Percentiles rank a stretch among this genome's conserved stretches.
Conservation (phyloP, 108 stramenopile species). For the Fragilariopsis cylindrus region DNA sequence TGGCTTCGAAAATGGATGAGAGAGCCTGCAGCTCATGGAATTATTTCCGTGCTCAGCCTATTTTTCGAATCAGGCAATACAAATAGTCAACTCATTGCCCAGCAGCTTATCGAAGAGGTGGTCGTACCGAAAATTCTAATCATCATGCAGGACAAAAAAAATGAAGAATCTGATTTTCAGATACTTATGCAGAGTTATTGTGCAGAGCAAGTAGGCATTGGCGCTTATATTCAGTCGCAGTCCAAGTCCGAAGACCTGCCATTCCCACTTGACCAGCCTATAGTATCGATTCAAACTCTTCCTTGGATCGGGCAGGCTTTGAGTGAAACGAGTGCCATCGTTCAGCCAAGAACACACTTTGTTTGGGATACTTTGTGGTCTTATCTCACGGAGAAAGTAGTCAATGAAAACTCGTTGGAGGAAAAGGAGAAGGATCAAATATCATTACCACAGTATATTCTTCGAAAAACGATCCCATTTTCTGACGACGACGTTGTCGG, state of each 20-base stretch:
- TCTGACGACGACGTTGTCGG: constrained; percentile 34
- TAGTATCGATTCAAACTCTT: constrained; percentile 56
- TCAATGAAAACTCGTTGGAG: constrained; percentile 22
- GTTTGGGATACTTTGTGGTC: constrained; percentile 84
- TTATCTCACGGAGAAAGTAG: constrained; percentile 48
- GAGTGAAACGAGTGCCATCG: constrained; percentile 56
- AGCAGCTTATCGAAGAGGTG: constrained; percentile 42
- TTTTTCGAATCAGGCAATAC: constrained; percentile 25
- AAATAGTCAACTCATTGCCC: constrained; percentile 9
- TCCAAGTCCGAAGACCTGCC: constrained; percentile 23
- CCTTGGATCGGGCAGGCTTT: constrained; percentile 46
- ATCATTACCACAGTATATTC: constrained; percentile 10
- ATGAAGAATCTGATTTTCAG: constrained; percentile 16
- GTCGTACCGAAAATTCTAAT: constrained; percentile 59
- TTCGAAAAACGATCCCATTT: constrained; percentile 32
- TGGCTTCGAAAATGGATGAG: constrained; percentile 76
- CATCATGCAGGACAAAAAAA: constrained; percentile 6
- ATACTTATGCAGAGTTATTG: constrained; percentile 42
- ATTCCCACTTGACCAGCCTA: constrained; percentile 49
- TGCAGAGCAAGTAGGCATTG: constrained; percentile 70
- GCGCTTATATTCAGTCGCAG: constrained; percentile 57
- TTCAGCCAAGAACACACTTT: constrained; percentile 75
- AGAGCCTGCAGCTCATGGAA: constrained; percentile 79
- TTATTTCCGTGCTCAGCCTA: constrained; percentile 58
- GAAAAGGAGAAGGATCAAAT: constrained; percentile 12